Conservation (phyloP, 805 yeast genomes). For the Saccharomycopsis javanensis region DNA sequence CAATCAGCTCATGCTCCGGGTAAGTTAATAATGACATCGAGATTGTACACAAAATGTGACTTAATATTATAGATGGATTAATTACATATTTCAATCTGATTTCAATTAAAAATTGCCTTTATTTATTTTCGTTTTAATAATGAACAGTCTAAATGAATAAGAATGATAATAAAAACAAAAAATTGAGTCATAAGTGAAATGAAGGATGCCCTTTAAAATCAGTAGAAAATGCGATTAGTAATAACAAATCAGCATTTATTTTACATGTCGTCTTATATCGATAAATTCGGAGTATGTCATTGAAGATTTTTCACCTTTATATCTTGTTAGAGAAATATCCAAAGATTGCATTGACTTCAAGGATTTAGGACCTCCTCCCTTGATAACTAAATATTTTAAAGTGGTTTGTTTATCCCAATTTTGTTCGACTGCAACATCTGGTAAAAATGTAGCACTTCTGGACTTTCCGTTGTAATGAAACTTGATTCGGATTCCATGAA, state of each 20-base stretch:
- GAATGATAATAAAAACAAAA: too few species aligned
- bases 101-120: too few species aligned
- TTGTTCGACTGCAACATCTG: constrained; percentile 84
- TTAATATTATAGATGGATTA: too few species aligned
- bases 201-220: not conserved
- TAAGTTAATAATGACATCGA: not conserved
- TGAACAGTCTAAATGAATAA: too few species aligned
- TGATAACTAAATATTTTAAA: constrained; percentile 54
- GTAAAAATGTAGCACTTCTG: constrained; percentile 74
- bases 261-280: constrained; percentile 1
- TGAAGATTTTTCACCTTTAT: constrained; percentile 18
- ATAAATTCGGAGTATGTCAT: constrained; percentile 16
- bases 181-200: not conserved
- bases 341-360: constrained; percentile 3
- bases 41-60: not conserved
- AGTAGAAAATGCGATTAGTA: too few species aligned
- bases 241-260: not conserved
- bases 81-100: too few species aligned
- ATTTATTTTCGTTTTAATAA: too few species aligned
- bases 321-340: constrained; percentile 15
- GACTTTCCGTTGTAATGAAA: constrained; percentile 33
- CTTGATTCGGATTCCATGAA: constrained; percentile 64
- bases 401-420: constrained; percentile 73
- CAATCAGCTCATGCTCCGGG: not conserved
- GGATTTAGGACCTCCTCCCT: constrained; percentile 44